Base-by-base conservation (phyloP, 1,284 basidiomycete species). In the Ganoderma boninense region DNA sequence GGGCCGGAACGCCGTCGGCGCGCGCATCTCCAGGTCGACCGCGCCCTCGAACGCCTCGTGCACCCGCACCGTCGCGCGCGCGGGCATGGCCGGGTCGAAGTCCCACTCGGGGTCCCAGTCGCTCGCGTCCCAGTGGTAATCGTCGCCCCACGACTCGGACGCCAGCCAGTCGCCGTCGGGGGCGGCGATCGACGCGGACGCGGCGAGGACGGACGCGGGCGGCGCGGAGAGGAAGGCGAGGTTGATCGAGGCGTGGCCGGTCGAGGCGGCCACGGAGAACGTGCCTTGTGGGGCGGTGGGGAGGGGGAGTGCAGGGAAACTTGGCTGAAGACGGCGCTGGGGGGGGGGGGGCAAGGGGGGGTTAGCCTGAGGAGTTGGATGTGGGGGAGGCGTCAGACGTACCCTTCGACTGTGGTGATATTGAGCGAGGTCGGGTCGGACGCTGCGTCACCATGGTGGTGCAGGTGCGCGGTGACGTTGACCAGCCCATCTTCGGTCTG, bases 21-120 rank as follows among this genome's bases (percentile, higher is more conserved):
- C 59, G 35, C 7, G 20, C 38, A 40, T 60, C 59, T 40, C 35
- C 13, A 60, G 59, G n/a, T 60, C 59, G 59, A 60, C 13, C 35
- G 38, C 32, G 18, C 59, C 59, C 32, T 60, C 59, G 59, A 60
- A 60, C 38, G 11, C n/a, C 38, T 60, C 59, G 59, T 40, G 59
- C 38, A 60, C 35, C 32, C 14, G 59, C 20, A 60, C 59, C 35
- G 38, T n/a, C 59, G 23, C 59, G 59, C 59, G 59, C 20, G 35
- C 2, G 20, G 59, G 59, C 18, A 23, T 13, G 38, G 1, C 5
- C 11, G 38, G 59, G 59, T 60, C 59, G 7, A 60, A 10, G 59
- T 60, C 59, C 59, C 59, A 60, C 20, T 60, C 59, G 35, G 11
- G 18, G 59, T 40, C 59, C 59, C 59, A 60, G 32, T 11, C n/a